Evolutionary conservation across 2,329 filamentous ascomycete species (phyloP).

Genomic region (Colletotrichum cereale): DNA sequence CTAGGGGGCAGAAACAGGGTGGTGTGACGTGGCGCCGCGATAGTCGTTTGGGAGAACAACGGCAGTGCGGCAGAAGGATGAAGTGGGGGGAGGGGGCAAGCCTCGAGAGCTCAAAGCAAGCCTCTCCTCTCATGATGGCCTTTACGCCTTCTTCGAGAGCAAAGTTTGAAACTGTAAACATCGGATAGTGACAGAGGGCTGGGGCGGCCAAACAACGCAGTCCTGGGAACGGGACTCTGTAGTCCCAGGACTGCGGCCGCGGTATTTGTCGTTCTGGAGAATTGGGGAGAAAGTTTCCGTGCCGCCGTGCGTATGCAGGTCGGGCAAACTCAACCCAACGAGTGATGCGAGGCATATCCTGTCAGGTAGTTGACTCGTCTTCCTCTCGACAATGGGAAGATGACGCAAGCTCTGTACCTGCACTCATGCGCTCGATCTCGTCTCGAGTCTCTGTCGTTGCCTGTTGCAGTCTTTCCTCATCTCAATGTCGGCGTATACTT

Average conservation of each 20-base stretch:
- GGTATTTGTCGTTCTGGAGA: background rate
- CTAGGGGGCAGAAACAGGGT: background rate
- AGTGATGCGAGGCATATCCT: background rate
- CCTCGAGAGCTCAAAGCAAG: conserved; percentile 5
- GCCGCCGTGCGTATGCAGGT: conserved; percentile 3
- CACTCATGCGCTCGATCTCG: background rate
- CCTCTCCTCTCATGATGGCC: background rate
- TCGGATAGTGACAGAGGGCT: conserved; percentile 16
- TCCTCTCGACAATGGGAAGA: conserved; percentile 1
- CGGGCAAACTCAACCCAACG: conserved; percentile 12
- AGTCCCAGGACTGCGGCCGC: conserved; percentile 28
- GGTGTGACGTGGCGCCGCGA: conserved; percentile 12
- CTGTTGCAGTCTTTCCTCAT: background rate
- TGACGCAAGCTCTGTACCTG: conserved; percentile 1
- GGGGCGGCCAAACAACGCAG: background rate
- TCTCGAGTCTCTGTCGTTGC: background rate
- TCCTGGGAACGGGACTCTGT: background rate
- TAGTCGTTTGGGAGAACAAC: conserved; percentile 19
- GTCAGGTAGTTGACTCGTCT: background rate
- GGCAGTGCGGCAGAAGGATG: background rate
- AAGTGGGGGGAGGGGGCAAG: background rate
- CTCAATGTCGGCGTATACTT: background rate
- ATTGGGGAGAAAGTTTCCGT: conserved; percentile 14
- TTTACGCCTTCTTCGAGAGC: conserved; percentile 8
- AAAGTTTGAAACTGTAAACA: conserved; percentile 32